A percentile compares a stretch with the other conserved stretches of the same genome.
phyloP scores from a whole-genome alignment of 2,329 filamentous ascomycete species.

The Fusarium incarnatum region DNA sequence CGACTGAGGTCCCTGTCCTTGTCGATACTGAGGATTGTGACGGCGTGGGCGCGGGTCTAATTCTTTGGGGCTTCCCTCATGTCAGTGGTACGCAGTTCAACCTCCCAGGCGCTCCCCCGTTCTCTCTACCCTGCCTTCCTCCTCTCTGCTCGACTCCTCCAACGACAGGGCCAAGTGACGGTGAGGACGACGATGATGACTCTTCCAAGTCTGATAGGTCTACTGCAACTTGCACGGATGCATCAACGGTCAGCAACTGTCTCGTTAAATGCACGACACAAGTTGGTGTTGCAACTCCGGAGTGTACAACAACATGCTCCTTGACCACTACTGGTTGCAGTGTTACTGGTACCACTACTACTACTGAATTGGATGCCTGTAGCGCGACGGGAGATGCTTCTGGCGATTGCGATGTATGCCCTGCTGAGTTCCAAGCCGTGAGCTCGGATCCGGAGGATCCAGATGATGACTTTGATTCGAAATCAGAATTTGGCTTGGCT shows the following conservation, averaged over 20 bases:
- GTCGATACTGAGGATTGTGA: slow-evolving; percentile 22
- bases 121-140: slow-evolving; percentile 30
- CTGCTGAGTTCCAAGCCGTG: background rate
- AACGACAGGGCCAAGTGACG: background rate
- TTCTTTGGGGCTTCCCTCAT: slow-evolving; percentile 10
- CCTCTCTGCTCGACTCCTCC: slow-evolving; percentile 2
- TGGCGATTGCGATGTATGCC: background rate
- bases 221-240: background rate
- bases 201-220: background rate
- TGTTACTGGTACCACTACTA: background rate
- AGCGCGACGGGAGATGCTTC: background rate
- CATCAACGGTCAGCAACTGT: background rate
- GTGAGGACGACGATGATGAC: background rate
- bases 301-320: background rate
- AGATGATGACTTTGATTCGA: background rate
- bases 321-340: background rate
- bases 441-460: background rate
- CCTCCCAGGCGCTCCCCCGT: slow-evolving; percentile 18
- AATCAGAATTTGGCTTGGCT: background rate
- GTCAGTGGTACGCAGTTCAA: slow-evolving; percentile 1
- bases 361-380: background rate
- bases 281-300: background rate
- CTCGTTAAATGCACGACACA: background rate
- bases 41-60: slow-evolving; percentile 17
- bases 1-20: slow-evolving; percentile 30